Base-by-base conservation (phyloP, 1,139 yeast genomes). In the Geotrichum restrictum region DNA sequence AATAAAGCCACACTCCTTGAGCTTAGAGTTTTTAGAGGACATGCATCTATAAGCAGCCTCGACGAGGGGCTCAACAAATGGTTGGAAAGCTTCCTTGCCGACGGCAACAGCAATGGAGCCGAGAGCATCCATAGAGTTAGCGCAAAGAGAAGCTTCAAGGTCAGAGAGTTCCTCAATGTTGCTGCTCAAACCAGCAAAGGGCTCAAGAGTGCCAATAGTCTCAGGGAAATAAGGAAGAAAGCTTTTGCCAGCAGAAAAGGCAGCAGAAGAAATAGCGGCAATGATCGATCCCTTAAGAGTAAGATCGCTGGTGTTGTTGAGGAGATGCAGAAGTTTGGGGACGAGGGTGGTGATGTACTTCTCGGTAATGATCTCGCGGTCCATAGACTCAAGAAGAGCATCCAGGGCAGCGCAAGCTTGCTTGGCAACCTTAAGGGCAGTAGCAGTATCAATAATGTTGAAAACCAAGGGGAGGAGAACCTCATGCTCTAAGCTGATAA, bases 91-190 rank as follows among this genome's bases (percentile, higher is more conserved):
- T 63, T 85, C 93, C 53, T 94, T 85, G 59, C 98, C 96, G 56
- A 93, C 97, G 52, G 99, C 97, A 70, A 93, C 82, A 54, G 96
- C 98, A 85, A 93, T 84, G 22, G 96, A 85, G 41, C 97, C 88
- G 61, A 94, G 81, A 64, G 94, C 87, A 74, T 94, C 98, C 62
- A 93, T 83, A 52, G 97, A 88, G 68, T 84, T 79, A 45, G 96
- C 97, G 71, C 94, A 82, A 64, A 91, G 80, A 79, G 66, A 64
- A 21, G 66, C 62, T 45, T 70, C 70, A 31, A 68, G 66, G 42
- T 68, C 70, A 32, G 68, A 63, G 39, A 68, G 62, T 14, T 62
- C 65, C 11, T 65, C 68, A 19, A 60, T 48, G 24, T 59, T 55
- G 43, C 57, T 56, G 39, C 56, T 53, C n/a, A 61, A 89, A 62